These are phyloP conservation scores for Plasmodium billcollinsi DNA, from an alignment of 169 alveolate species.

Conservation along the genomic window DNA sequence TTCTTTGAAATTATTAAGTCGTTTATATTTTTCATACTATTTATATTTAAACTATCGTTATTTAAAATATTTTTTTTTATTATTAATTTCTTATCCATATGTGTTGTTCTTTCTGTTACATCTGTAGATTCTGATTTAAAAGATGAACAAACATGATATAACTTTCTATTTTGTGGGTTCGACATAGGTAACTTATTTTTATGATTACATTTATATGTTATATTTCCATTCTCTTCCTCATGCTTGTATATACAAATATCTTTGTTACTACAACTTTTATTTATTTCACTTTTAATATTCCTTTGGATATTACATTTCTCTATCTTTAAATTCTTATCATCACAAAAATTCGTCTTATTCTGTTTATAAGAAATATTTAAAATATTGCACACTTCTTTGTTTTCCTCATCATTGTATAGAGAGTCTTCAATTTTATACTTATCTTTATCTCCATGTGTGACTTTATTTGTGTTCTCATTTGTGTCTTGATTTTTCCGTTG, in stretches of 20 bases:
- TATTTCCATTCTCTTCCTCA: constrained; percentile 11
- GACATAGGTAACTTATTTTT: background rate
- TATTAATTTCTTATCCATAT: background rate
- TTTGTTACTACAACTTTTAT: too few species aligned
- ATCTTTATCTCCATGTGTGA: background rate
- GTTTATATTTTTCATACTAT: background rate
- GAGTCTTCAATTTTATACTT: background rate
- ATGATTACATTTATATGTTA: background rate
- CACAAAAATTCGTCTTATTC: too few species aligned
- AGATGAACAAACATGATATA: constrained; percentile 12
- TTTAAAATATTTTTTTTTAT: background rate
- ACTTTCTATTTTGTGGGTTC: constrained; percentile 8
- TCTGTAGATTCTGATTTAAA: constrained; percentile 66
- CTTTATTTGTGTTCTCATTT: background rate
- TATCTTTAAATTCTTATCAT: too few species aligned
- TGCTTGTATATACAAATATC: too few species aligned
- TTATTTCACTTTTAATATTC: background rate
- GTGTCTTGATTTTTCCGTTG: background rate
- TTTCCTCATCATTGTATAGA: constrained; percentile 10
- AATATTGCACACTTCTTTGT: background rate
- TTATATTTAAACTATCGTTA: background rate
- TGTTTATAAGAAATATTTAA: background rate
- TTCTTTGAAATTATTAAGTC: constrained; percentile 7
- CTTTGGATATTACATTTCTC: background rate
- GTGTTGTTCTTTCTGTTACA: constrained; percentile 41